These are phyloP conservation scores for Yarrowia divulgata DNA, from an alignment of 805 yeast species.

Conservation along the genomic window DNA sequence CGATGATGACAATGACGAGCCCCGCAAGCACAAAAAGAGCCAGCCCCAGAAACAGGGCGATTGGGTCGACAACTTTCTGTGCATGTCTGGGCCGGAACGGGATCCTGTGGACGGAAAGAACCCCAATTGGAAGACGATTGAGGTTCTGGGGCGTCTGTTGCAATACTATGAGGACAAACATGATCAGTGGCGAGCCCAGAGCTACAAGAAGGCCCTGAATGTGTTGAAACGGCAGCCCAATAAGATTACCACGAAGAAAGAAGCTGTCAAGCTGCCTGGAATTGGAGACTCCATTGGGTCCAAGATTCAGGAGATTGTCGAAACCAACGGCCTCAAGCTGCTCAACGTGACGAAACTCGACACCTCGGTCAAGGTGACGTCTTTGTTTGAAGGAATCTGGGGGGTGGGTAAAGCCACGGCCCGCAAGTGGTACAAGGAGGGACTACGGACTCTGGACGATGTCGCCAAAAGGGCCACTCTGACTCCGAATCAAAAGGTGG, in stretches of 20 bases:
- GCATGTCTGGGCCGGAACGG: slow-evolving; percentile 25
- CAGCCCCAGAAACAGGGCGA: slow-evolving; percentile 25
- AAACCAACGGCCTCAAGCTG: slow-evolving; percentile 50
- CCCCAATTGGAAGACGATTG: slow-evolving; percentile 50
- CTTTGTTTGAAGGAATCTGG: slow-evolving; percentile 53
- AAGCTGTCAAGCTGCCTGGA: slow-evolving; percentile 54
- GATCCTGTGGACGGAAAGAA: slow-evolving; percentile 13
- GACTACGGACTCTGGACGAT: slow-evolving; percentile 54
- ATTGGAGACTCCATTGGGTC: slow-evolving; percentile 54
- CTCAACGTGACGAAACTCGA: slow-evolving; percentile 45
- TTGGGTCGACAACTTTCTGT: slow-evolving; percentile 38
- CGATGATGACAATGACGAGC: slow-evolving; percentile 2
- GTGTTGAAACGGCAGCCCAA: slow-evolving; percentile 47
- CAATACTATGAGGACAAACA: slow-evolving; percentile 50
- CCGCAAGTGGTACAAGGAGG: slow-evolving; percentile 53
- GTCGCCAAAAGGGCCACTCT: slow-evolving; percentile 48
- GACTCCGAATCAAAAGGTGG: slow-evolving; percentile 51
- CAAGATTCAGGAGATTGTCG: slow-evolving; percentile 58
- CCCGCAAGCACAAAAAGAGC: slow-evolving; percentile 10
- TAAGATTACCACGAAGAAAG: slow-evolving; percentile 51
- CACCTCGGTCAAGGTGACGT: slow-evolving; percentile 46
- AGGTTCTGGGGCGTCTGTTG: slow-evolving; percentile 49
- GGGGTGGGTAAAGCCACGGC: slow-evolving; percentile 61
- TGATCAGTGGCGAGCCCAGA: slow-evolving; percentile 53
- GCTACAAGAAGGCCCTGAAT: slow-evolving; percentile 57